These are phyloP conservation scores for Volutella citrinella DNA, from an alignment of 2,329 filamentous ascomycete species.

Conservation along the genomic window DNA sequence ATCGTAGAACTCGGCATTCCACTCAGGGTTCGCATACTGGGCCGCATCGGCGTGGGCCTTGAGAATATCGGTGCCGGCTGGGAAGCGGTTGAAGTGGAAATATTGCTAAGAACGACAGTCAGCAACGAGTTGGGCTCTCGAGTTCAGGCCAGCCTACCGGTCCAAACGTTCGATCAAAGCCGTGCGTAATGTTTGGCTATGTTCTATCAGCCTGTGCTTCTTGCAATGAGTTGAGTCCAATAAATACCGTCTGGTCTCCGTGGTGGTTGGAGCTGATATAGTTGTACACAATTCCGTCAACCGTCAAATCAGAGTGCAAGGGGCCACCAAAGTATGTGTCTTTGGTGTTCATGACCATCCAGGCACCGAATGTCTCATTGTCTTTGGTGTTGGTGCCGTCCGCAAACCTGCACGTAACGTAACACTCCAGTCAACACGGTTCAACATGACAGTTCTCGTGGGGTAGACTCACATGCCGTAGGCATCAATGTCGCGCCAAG, in stretches of 20 bases:
- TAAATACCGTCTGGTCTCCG: slow-evolving; percentile 48
- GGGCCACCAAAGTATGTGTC: slow-evolving; percentile 63
- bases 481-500: slow-evolving; percentile 55
- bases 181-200: slow-evolving; percentile 58
- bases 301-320: slow-evolving; percentile 59
- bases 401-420: slow-evolving; percentile 28
- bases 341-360: slow-evolving; percentile 63
- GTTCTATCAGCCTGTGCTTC: slow-evolving; percentile 5
- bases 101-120: no score
- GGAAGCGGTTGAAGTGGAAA: slow-evolving; percentile 59
- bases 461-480: slow-evolving; percentile 48
- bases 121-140: slow-evolving; percentile 1
- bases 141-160: slow-evolving; percentile 32
- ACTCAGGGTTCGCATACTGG: slow-evolving; percentile 46
- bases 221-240: fast-evolving
- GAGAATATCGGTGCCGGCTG: slow-evolving; percentile 41
- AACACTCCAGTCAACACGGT: no score
- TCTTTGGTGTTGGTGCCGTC: slow-evolving; percentile 42
- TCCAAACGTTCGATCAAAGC: slow-evolving; percentile 64
- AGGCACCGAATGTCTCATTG: slow-evolving; percentile 55
- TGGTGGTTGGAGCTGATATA: slow-evolving; percentile 63
- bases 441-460: no score
- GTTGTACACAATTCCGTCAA: slow-evolving; percentile 65
- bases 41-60: slow-evolving; percentile 53
- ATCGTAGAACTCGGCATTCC: slow-evolving; percentile 62